phyloP scores from a whole-genome alignment of 1,284 basidiomycete genomes.

The Papiliotrema fonsecae region DNA sequence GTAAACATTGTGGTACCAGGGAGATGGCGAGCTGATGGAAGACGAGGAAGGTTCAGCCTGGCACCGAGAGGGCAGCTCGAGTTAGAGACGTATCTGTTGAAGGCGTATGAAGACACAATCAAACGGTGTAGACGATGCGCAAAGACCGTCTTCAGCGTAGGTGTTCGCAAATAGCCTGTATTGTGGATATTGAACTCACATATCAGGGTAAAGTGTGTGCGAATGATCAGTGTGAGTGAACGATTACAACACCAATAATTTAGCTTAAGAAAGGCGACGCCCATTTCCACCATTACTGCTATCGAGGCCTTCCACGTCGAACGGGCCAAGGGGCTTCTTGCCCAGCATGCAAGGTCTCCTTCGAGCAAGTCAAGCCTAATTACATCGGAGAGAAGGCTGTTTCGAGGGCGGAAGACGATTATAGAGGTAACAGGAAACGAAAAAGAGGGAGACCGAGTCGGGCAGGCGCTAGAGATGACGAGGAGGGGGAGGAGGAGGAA shows the following conservation, averaged over 20 bases:
- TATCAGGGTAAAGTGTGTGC: constrained; percentile 32
- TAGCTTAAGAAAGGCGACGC: constrained; percentile 20
- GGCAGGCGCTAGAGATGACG: constrained; percentile 9
- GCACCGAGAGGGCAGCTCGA: constrained; percentile 37
- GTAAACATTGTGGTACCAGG: not conserved
- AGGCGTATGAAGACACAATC: constrained; percentile 32
- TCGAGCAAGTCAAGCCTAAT: constrained; percentile 12
- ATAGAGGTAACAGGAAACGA: constrained; percentile 10
- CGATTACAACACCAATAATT: not conserved
- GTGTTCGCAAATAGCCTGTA: constrained; percentile 6
- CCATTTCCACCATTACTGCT: constrained; percentile 40
- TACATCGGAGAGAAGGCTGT: constrained; percentile 39
- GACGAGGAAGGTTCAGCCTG: constrained; percentile 39
- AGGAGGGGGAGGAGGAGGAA: constrained; percentile 18
- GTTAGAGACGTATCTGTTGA: constrained; percentile 36
- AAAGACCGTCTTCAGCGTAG: constrained; percentile 33
- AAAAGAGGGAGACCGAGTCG: constrained; percentile 11
- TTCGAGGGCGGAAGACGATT: constrained; percentile 26
- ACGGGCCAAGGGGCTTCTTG: constrained; percentile 19
- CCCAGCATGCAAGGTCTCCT: constrained; percentile 21
- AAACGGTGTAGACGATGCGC: constrained; percentile 33
- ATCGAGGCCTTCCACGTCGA: constrained; percentile 13
- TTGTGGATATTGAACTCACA: not conserved
- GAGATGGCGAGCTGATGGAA: constrained; percentile 7
- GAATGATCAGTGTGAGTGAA: constrained; percentile 21